Evolutionary conservation across 1,284 basidiomycete genomes (phyloP).

Genomic region (Microbotryum intermedium): DNA sequence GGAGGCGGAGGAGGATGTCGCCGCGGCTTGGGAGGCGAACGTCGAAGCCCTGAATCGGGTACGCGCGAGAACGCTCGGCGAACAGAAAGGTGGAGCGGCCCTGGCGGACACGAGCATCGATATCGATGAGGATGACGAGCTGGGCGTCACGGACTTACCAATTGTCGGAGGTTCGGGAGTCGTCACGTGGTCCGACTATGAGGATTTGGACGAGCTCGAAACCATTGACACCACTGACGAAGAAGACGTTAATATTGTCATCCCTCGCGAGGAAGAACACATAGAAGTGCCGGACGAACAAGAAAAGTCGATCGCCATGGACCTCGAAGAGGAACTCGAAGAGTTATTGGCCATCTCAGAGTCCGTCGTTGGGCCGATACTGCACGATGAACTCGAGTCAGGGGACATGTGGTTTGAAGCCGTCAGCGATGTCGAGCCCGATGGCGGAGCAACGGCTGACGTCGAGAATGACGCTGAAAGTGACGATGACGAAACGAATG

Average conservation of each 20-base stretch:
- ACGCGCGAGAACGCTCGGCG: not conserved
- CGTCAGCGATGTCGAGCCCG: conserved; percentile 3
- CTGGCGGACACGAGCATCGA: not conserved
- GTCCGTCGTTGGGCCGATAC: conserved; percentile 22
- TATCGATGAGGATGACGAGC: conserved; percentile 11
- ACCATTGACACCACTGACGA: conserved; percentile 3
- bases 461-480: conserved; percentile 12
- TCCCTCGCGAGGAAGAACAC: conserved; percentile 4
- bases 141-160: conserved; percentile 22
- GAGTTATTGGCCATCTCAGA: conserved; percentile 25
- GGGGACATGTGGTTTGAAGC: conserved; percentile 26
- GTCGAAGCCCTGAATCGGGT: conserved; percentile 10
- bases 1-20: conserved; percentile 1
- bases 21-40: conserved; percentile 16
- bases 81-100: not conserved
- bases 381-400: conserved; percentile 12
- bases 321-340: conserved; percentile 25
- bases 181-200: conserved; percentile 28
- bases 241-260: not conserved
- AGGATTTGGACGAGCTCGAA: conserved; percentile 20
- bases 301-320: conserved; percentile 1
- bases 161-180: conserved; percentile 22
- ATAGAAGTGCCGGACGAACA: conserved; percentile 11
- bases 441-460: conserved; percentile 4
- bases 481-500: conserved; percentile 5